Conservation (phyloP, 2,329 filamentous ascomycete species). For the Aspergillus aculeatinus region DNA sequence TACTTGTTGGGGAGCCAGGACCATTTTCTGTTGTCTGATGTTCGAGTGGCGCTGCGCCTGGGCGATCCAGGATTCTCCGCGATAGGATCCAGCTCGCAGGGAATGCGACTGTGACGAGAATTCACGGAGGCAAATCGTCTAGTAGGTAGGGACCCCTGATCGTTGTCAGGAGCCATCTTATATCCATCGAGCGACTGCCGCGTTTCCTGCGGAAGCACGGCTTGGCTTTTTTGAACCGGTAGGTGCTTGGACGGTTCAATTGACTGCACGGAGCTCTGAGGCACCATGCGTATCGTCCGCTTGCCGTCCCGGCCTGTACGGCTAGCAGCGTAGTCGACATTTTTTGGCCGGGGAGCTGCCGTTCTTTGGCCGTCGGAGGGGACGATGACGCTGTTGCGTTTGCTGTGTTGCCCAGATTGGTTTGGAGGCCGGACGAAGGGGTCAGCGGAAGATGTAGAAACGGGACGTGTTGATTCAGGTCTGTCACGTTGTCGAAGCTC, state of each 20-base stretch:
- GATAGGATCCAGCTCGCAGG: conserved; percentile 43
- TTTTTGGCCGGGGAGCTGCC: conserved; percentile 8
- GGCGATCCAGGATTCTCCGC: conserved; percentile 41
- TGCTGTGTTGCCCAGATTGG: conserved; percentile 49
- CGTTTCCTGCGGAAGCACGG: neutral
- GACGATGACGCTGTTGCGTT: conserved; percentile 47
- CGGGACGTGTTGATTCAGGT: conserved; percentile 8
- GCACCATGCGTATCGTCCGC: conserved; percentile 58
- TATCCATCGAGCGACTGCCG: conserved; percentile 9
- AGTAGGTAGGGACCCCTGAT: neutral
- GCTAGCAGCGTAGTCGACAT: conserved; percentile 5
- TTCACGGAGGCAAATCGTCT: conserved; percentile 19
- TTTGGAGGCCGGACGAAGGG: conserved; percentile 14
- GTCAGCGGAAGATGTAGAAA: conserved; percentile 15
- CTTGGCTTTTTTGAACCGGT: conserved; percentile 52
- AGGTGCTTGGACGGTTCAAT: conserved; percentile 51
- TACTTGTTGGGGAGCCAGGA: conserved; percentile 46
- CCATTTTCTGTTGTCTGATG: conserved; percentile 44
- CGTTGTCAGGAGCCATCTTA: conserved; percentile 19
- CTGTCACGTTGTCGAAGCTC: conserved; percentile 13
- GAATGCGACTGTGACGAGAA: conserved; percentile 28
- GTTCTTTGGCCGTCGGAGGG: neutral
- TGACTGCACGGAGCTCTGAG: conserved; percentile 50
- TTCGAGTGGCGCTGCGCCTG: conserved; percentile 23
- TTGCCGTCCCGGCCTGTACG: conserved; percentile 27